Percentiles rank a stretch among this genome's conserved stretches.
Conservation (phyloP, 176 grass and related monocot genomes). For the Musa schizocarpa region DNA sequence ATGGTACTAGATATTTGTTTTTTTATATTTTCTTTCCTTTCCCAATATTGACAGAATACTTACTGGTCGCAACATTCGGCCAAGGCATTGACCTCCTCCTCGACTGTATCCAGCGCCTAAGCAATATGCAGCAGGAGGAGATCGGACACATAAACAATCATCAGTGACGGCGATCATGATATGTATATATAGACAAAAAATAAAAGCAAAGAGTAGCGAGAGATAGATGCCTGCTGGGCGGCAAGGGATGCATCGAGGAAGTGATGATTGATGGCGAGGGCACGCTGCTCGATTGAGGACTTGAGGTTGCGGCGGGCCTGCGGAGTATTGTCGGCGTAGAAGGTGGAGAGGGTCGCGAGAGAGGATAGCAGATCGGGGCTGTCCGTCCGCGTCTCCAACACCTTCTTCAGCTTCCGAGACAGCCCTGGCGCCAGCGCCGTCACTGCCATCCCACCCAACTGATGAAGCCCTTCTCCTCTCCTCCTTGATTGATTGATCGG, state of each 20-base stretch:
- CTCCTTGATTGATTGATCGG: neutral
- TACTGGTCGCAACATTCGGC: conserved; percentile 79
- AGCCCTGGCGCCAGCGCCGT: conserved; percentile 62
- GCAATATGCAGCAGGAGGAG: conserved; percentile 6
- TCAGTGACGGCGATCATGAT: neutral
- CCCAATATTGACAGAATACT: conserved; percentile 11
- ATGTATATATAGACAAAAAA: neutral
- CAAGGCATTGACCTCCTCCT: conserved; percentile 61
- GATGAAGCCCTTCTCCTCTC: neutral
- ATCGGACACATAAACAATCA: conserved; percentile 4
- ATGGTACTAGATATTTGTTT: too few relatives aligned
- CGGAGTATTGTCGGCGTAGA: conserved; percentile 81
- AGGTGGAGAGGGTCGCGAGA: conserved; percentile 74
- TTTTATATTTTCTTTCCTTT: neutral
- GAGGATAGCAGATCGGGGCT: conserved; percentile 84
- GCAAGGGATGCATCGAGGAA: conserved; percentile 85
- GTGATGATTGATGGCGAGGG: conserved; percentile 80
- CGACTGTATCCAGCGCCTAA: conserved; percentile 84
- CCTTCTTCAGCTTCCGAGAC: conserved; percentile 95
- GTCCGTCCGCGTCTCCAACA: conserved; percentile 89
- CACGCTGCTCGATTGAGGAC: conserved; percentile 83
- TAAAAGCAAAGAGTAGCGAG: neutral
- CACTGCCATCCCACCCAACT: conserved; percentile 18
- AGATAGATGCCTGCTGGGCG: conserved; percentile 40
- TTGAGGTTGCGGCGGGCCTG: conserved; percentile 94